A percentile compares a stretch with the other conserved stretches of the same genome.
phyloP scores from a whole-genome alignment of 345 rosid genomes.

The Eucalyptus polybractea region DNA sequence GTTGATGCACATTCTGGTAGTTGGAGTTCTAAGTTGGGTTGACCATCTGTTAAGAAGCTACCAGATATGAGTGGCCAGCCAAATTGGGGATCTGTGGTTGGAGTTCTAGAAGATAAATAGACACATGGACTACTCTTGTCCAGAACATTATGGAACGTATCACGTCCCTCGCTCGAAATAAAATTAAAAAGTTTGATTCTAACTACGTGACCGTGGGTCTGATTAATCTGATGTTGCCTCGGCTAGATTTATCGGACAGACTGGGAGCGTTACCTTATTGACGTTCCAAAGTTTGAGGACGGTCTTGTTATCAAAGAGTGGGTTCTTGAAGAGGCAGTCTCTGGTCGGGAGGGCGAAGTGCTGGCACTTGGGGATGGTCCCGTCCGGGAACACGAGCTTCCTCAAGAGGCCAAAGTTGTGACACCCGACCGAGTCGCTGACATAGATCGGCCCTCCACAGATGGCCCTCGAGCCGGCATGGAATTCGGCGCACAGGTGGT shows the following conservation, averaged over 20 bases:
- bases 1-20: not conserved
- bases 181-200: not conserved
- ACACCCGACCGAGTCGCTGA: constrained; percentile 55
- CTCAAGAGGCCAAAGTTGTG: constrained; percentile 66
- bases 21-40: not conserved
- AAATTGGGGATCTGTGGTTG: not conserved
- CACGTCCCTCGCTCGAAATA: not conserved
- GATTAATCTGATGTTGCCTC: not conserved
- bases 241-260: not conserved
- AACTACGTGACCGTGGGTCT: not conserved
- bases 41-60: not conserved
- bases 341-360: constrained; percentile 72
- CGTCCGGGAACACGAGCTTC: constrained; percentile 61
- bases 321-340: constrained; percentile 75
- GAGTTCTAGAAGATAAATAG: not conserved
- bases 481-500: constrained; percentile 69
- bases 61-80: not conserved
- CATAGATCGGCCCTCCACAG: constrained; percentile 78
- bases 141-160: not conserved
- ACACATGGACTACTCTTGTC: not conserved
- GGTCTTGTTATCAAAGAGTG: constrained; percentile 58
- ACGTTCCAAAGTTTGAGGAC: constrained; percentile 80
- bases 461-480: constrained; percentile 84
- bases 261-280: constrained; percentile 34
- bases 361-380: constrained; percentile 67